Percentiles rank a stretch among this genome's conserved stretches.
phyloP scores from a whole-genome alignment of 2,329 filamentous ascomycete genomes.

The Colletotrichum nymphaeae region DNA sequence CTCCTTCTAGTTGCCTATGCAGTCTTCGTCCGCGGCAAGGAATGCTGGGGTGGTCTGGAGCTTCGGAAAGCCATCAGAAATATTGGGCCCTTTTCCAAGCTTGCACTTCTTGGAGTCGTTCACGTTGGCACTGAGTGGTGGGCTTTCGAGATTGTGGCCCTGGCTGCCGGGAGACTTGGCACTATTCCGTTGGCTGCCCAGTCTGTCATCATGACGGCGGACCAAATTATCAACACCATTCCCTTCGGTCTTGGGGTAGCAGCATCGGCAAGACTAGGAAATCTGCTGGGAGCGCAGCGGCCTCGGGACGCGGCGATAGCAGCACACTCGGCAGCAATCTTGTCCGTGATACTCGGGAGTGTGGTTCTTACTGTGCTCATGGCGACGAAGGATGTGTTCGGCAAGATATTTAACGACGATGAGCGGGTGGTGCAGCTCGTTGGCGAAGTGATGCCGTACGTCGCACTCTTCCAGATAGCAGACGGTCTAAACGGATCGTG shows the following conservation, averaged over 20 bases:
- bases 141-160: constrained; percentile 91
- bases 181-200: constrained; percentile 85
- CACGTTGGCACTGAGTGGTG: constrained; percentile 95
- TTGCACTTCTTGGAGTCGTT: constrained; percentile 81
- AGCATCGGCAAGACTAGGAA: constrained; percentile 81
- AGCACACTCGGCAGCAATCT: constrained; percentile 79
- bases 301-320: constrained; percentile 75
- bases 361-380: constrained; percentile 77
- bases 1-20: constrained; percentile 79
- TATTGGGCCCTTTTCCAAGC: constrained; percentile 75
- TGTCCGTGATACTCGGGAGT: constrained; percentile 77
- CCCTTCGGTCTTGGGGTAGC: constrained; percentile 90
- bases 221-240: constrained; percentile 86
- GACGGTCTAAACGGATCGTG: constrained; percentile 89
- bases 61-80: constrained; percentile 73
- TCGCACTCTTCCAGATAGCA: constrained; percentile 90
- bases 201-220: constrained; percentile 89
- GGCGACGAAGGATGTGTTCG: constrained; percentile 78
- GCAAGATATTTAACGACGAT: constrained; percentile 85
- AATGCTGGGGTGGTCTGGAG: constrained; percentile 83
- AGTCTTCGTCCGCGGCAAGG: constrained; percentile 74
- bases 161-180: constrained; percentile 83
- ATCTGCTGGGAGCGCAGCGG: constrained; percentile 78
- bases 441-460: constrained; percentile 82
- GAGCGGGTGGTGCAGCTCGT: constrained; percentile 77